Evolutionary conservation across 306 rosid genomes (phyloP), one percentile per base, ranked within the genome.

Genomic region (Vigna angularis): DNA sequence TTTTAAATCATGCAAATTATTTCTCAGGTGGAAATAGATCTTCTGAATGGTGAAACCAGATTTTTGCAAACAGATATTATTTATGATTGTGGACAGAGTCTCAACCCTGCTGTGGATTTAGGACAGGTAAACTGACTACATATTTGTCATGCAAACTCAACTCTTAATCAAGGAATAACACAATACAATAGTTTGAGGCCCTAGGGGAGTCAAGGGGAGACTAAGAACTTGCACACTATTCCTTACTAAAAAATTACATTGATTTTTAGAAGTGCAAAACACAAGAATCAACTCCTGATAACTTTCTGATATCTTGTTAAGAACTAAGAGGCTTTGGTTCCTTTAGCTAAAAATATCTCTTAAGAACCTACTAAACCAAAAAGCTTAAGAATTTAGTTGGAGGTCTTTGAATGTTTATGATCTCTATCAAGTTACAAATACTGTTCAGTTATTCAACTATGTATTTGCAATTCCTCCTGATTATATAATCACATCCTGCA

Each of bases 41-140:
- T 95, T 85, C 85, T 92, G 75, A 92, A 89, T 0, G 98, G 98
- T 70, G 93, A 83, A 86, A 92, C 98, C 78, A 87, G 79, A 59
- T 75, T 92, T 79, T 82, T 92, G 78, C 95, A 80, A 82, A 75
- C 93, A 3, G 98, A 95, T 86, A 89, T 95, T 48, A 68, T 95
- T 81, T 95, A 92, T 73, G 98, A 95, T 79, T 95, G 98, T 77
- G 98, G 98, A 73, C 96, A 88, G 85, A 88, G 93, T 87, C 98
- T 95, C 82, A 95, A 95, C 87, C 98, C 98, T 57, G 98, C 97
- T 15, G 97, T 95, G 71, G 98, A 95, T 88, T 85, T 95, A 82
- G 98, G 98, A 88, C 98, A 94, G 95, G 98, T 92, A 70, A 59
- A 57, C 18, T 11, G 55, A 38, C 48, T 48, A 11, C 20, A 40